Percentiles rank a stretch among this genome's conserved stretches.
phyloP scores from a whole-genome alignment of 352 stramenopile genomes.

The Phytophthora brassicae region DNA sequence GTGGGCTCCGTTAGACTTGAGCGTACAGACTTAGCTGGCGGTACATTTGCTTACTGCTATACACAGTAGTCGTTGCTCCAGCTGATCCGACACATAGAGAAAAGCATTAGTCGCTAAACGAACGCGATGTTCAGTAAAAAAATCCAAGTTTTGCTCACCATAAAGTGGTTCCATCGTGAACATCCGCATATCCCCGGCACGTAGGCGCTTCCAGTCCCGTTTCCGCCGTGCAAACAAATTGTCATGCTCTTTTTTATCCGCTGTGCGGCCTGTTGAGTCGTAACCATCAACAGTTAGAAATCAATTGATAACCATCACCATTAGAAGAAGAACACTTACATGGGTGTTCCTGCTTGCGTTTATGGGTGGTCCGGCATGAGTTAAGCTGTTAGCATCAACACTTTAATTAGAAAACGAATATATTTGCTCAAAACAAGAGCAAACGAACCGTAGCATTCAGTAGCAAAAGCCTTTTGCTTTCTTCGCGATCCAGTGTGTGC shows the following conservation, averaged over 20 bases:
- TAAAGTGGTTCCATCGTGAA: constrained; percentile 72
- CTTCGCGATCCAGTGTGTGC: constrained; percentile 67
- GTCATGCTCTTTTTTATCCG: constrained; percentile 75
- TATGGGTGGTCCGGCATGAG: constrained; percentile 56
- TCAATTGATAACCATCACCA: constrained; percentile 1
- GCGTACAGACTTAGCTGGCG: constrained; percentile 75
- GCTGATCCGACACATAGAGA: constrained; percentile 40
- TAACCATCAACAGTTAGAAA: background rate
- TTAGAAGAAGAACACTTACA: constrained; percentile 32
- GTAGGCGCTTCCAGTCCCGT: constrained; percentile 76
- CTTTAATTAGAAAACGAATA: background rate
- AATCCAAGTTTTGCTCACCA: constrained; percentile 33
- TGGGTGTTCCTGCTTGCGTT: constrained; percentile 72
- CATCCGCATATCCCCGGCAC: constrained; percentile 67
- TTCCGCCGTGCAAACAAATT: constrained; percentile 73
- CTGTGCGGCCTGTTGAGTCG: constrained; percentile 45
- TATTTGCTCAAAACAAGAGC: background rate
- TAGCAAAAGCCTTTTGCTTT: constrained; percentile 54
- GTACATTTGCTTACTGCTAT: constrained; percentile 77
- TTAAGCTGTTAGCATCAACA: constrained; percentile 30
- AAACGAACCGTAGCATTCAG: constrained; percentile 35
- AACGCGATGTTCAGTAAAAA: background rate
- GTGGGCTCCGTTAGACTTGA: constrained; percentile 39
- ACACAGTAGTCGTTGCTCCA: constrained; percentile 68
- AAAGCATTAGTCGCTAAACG: constrained; percentile 16